Base-by-base conservation (phyloP, 257 asterid species). In the Parsonsia alboflavescens region DNA sequence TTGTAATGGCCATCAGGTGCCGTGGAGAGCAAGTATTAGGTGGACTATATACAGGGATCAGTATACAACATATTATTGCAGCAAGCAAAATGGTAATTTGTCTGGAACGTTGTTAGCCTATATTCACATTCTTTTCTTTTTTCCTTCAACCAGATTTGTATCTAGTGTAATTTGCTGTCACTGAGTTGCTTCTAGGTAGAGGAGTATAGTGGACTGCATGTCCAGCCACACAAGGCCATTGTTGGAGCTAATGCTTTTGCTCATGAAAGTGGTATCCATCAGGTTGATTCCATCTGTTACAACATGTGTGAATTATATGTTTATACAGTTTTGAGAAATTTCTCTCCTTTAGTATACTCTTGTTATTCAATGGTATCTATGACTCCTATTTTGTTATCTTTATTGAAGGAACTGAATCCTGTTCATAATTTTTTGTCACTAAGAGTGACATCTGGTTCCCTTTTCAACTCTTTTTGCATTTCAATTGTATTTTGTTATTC, bases 241-340 rank as follows among this genome's bases (percentile, higher is more conserved):
- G 98, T 94, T 79, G 98, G 98, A 78, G 96, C 97, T 78, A 94
- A 94, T 85, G 98, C 98, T 68, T 94, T 94, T 84, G 97, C 98
- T 80, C 98, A 94, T 89, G 98, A 92, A 86, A 92, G 99, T 87
- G 99, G 98, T 50, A 90, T 92, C 82, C 98, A 94, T 86, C 98
- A 94, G 96, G 98, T 91, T 78, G 69, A 82, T 78, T 16, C 72
- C 67, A 42, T 22, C 7, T 56, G 54, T 71, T 41, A n/a, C 6
- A 22, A 16, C 17, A 65, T 36, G 0, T 52, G 4, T 19, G 7
- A 44, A 19, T 64, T 53, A 13, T 36, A 6, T 53, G n/a, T 53
- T 42, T 62, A 3, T 39, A 17, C 44, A 44, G 26, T 41, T 22
- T 10, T 15, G 30, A n/a, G 67, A 71, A 65, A 41, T 28, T 70